Conservation (phyloP, 306 rosid genomes). For the Gillenia trifoliata region DNA sequence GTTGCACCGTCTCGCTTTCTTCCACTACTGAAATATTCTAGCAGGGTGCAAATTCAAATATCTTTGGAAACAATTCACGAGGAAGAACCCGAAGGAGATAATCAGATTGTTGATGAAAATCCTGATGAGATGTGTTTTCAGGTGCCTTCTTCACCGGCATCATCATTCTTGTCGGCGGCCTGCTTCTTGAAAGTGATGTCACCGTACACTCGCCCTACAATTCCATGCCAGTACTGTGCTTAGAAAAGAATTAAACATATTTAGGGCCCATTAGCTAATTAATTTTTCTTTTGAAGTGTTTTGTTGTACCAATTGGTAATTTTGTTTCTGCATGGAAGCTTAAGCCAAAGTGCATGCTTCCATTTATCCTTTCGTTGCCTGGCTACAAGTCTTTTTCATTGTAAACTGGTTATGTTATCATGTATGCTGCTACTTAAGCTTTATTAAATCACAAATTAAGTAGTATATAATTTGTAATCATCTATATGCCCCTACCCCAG, state of each 20-base stretch:
- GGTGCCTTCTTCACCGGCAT: background rate
- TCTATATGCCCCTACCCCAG: background rate
- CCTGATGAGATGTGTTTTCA: background rate
- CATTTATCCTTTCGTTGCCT: background rate
- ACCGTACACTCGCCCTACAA: background rate
- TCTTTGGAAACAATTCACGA: constrained; percentile 39
- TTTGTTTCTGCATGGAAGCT: too few relatives aligned
- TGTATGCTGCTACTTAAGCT: background rate
- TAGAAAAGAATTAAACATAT: background rate
- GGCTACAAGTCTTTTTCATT: background rate
- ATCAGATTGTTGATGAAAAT: background rate
- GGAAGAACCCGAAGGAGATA: constrained; percentile 22
- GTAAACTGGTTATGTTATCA: background rate
- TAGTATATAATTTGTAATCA: background rate
- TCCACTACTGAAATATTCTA: background rate
- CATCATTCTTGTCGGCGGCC: background rate
- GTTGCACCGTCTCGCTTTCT: constrained; percentile 23
- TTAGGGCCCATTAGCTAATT: background rate
- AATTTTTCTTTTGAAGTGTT: background rate
- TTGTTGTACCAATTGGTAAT: too few relatives aligned
- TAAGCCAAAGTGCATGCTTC: background rate
- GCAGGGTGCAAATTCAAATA: constrained; percentile 17
- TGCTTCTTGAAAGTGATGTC: constrained; percentile 25
- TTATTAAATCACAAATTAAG: background rate
- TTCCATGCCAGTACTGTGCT: constrained; percentile 20